Conservation (phyloP, 2,329 filamentous ascomycete species). For the Diplodia corticola region DNA sequence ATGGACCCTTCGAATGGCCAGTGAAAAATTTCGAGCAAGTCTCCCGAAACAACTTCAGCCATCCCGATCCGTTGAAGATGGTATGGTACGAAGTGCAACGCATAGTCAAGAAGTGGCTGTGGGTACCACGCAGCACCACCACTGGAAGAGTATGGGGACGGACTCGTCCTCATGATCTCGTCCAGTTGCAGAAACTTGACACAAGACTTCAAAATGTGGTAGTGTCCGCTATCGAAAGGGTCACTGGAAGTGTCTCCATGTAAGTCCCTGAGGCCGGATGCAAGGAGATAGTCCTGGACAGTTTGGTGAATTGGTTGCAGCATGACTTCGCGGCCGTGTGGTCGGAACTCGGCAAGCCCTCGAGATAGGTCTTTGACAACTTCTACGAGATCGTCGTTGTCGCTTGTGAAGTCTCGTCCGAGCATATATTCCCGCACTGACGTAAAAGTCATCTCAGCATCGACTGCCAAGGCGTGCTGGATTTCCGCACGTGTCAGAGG, state of each 20-base stretch:
- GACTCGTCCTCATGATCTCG: not conserved
- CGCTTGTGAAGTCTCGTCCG: not conserved
- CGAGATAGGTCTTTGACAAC: not conserved
- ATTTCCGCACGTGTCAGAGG: not conserved
- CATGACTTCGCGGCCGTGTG: accelerated
- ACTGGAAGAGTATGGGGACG: not conserved
- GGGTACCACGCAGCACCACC: not conserved
- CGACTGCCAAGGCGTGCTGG: not conserved
- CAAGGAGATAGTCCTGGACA: not conserved
- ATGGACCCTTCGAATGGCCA: not conserved
- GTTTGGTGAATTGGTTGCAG: not conserved
- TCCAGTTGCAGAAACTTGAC: not conserved
- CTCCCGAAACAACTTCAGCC: too few relatives aligned
- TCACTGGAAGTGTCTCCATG: accelerated
- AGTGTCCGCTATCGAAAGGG: not conserved
- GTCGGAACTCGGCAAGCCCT: not conserved
- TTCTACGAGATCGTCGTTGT: not conserved
- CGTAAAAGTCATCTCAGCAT: not conserved
- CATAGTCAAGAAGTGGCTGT: not conserved
- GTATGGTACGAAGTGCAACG: not conserved
- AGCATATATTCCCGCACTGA: not conserved
- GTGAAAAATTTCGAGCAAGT: not conserved
- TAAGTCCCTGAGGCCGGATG: not conserved
- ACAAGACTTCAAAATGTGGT: not conserved
- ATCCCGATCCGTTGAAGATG: not conserved